Evolutionary conservation across 2,329 filamentous ascomycete species (phyloP), one percentile per base, ranked within the genome.

Genomic region (Didymella exigua): DNA sequence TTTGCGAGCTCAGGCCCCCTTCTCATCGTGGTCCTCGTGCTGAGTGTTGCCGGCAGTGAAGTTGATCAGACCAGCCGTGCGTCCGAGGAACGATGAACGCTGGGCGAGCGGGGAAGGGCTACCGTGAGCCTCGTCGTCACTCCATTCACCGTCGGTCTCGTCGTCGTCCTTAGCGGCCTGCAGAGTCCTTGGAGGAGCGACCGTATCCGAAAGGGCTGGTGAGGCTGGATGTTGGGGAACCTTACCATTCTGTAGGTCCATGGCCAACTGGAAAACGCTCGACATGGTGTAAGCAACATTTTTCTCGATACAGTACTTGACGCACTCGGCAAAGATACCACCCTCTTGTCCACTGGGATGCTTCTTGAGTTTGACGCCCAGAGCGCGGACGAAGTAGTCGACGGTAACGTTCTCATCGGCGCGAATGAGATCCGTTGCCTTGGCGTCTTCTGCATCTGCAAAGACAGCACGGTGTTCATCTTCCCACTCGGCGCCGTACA

Each of bases 271-370:
- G 4, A 41, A 46, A 4, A 62, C 61, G 14, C 62, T 62, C 2
- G 41, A 42, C 13, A 67, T 29, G 3, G 56, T 64, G 29, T 61
- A 67, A 0, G 29, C 14, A 0, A 52, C 59, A 2, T 63, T 10
- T 3, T 61, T 49, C 26, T 67, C 60, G 1, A 54, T 38, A 31
- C 68, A 71, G 36, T 60, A 70, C 30, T 62, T 50, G 1, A 72
- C 65, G 21, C 68, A 70, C 0, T 47, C 19, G 0, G 68, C 71
- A 49, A 74, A 73, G n/a, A 69, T 62, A 2, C 70, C 69, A 5
- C 47, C 60, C 2, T 58, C 42, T 0, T 53, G 53, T 2, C 40
- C 53, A 3, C 38, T 9, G 0, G 71, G 68, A 27, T 67, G 53
- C 24, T 64, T 61, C 18, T 51, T 63, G 2, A 74, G 44, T 1